Percentiles rank a stretch among this genome's conserved stretches.
Evolutionary conservation across 2,329 filamentous ascomycete genomes (phyloP).

Genomic region (Xylogone sp.): DNA sequence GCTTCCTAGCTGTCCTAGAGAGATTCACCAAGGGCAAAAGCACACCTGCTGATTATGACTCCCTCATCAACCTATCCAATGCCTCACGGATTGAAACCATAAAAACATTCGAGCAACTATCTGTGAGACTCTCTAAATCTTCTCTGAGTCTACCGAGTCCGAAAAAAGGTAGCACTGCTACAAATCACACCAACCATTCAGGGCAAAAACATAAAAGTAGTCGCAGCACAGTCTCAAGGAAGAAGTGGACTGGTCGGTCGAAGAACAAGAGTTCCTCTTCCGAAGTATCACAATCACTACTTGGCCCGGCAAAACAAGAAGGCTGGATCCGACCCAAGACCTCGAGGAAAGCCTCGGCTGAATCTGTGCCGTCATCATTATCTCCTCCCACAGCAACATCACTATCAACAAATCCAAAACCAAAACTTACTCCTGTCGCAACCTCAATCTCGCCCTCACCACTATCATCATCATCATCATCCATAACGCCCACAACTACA

Average conservation of each 20-base stretch:
- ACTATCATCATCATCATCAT: no score
- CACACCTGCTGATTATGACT: slow-evolving; percentile 40
- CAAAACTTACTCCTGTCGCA: not conserved
- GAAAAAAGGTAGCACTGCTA: slow-evolving; percentile 1
- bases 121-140: slow-evolving; percentile 28
- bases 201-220: slow-evolving; percentile 2
- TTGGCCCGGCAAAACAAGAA: slow-evolving; percentile 16
- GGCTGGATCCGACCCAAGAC: slow-evolving; percentile 21
- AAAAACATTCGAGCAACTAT: slow-evolving; percentile 44
- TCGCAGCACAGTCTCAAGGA: not conserved
- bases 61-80: slow-evolving; percentile 43
- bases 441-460: not conserved
- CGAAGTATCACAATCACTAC: slow-evolving; percentile 14
- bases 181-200: slow-evolving; percentile 3
- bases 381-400: slow-evolving; percentile 2
- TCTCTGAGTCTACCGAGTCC: slow-evolving; percentile 3
- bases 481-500: no score
- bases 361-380: not conserved
- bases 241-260: slow-evolving; percentile 10
- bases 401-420: not conserved
- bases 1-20: slow-evolving; percentile 37
- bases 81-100: slow-evolving; percentile 45
- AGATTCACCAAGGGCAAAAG: slow-evolving; percentile 29
- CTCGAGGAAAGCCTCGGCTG: slow-evolving; percentile 11
- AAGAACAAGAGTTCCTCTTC: slow-evolving; percentile 12